Base-by-base conservation (phyloP, 2,329 filamentous ascomycete genomes). In the Geosmithia flava region DNA sequence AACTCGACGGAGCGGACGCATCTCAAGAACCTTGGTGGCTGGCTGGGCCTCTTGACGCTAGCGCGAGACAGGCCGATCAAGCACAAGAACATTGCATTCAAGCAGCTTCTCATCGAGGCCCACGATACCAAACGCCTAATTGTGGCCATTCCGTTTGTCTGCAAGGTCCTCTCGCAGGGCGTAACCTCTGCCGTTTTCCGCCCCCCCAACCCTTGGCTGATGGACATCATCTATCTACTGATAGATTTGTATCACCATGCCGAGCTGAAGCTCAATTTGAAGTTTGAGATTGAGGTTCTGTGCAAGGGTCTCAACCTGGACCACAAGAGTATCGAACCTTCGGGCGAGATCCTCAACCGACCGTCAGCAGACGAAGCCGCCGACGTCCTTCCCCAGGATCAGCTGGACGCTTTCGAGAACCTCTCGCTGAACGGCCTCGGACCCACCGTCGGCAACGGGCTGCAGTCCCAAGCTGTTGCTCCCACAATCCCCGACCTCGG, bases 251-350 rank as follows among this genome's bases (percentile, higher is more conserved):
- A 98, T 59, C 85, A 95, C 59, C 85, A 86, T 58, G 88, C 87
- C 15, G 91, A 96, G 56, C 71, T 98, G 49, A 97, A 97, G 63
- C 77, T 98, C 39, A 97, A 97, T 56, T 81, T 95, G 47, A 98
- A 97, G 58, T 98, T 98, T 57, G 93, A 98, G 64, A 97, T 98
- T 50, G 93, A 98, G 65, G 90, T 98, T 23, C 75, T 98, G 20
- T 98, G 90, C 71, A 94, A 94, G 61, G 90, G 90, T 13, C 71
- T 98, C 16, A 84, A 83, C 48, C 73, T 97, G n/a, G 89, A 97
- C 53, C 85, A 95, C 65, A 95, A 94, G 67, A 83, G 78, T 50
- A 89, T 97, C 52, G 85, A 94, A 56, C 87, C 91, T 1, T 87
- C 90, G 0, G 82, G 85, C 20, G 83, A 90, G 59, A 93, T 98